Evolutionary conservation across 129 eudicot species (phyloP).

Genomic region (Pittosporum tobira): DNA sequence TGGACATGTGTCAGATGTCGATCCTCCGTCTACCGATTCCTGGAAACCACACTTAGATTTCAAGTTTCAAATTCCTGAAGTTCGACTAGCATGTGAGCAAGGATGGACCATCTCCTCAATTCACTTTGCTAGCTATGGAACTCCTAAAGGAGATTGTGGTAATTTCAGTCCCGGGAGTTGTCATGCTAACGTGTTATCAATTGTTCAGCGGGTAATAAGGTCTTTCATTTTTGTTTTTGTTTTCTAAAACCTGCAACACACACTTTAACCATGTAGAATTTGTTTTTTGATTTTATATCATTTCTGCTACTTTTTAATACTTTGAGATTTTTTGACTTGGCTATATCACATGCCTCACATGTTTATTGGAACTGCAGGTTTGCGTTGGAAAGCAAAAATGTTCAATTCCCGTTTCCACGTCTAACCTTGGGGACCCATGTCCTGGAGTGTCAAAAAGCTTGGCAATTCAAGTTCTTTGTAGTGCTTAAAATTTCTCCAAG

Average conservation of each 20-base stretch:
- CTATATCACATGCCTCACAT: neutral
- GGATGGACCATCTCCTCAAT: constrained; percentile 45
- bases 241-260: neutral
- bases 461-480: constrained; percentile 55
- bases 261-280: too few relatives aligned
- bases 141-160: constrained; percentile 55
- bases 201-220: constrained; percentile 36
- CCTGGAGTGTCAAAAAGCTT: constrained; percentile 43
- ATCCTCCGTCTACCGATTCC: constrained; percentile 46
- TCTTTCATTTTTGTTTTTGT: neutral
- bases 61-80: constrained; percentile 30
- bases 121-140: constrained; percentile 59
- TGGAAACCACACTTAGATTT: constrained; percentile 38
- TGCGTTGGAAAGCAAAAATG: constrained; percentile 58
- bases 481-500: constrained; percentile 13
- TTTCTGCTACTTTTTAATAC: neutral
- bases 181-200: constrained; percentile 32
- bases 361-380: constrained; percentile 29
- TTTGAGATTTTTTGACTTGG: neutral
- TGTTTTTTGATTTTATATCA: neutral
- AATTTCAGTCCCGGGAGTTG: constrained; percentile 41
- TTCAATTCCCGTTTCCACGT: constrained; percentile 39
- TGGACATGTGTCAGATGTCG: constrained; percentile 42
- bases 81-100: constrained; percentile 45
- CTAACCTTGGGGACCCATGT: constrained; percentile 42